Evolutionary conservation across 177 flowering plant species (phyloP).

Genomic region (Vitis hybrid): DNA sequence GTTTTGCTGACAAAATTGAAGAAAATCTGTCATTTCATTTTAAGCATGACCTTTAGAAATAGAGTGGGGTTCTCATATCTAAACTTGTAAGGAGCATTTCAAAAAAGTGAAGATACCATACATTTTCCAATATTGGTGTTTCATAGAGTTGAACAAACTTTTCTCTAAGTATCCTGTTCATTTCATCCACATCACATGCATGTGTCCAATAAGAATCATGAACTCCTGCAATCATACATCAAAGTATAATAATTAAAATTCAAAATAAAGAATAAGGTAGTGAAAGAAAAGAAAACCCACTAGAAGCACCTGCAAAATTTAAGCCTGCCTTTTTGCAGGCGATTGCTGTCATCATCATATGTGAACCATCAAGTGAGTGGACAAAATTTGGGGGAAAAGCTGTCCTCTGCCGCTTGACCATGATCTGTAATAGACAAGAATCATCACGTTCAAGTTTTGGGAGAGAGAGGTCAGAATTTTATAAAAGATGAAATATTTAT

Average conservation of each 20-base stretch:
- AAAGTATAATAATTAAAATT: neutral
- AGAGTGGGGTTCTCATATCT: neutral
- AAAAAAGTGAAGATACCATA: constrained; percentile 28
- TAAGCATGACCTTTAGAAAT: no score
- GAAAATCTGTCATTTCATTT: no score
- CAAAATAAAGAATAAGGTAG: neutral
- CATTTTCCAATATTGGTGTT: constrained; percentile 81
- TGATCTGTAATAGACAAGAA: constrained; percentile 45
- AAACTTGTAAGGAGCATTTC: neutral
- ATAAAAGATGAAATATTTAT: no score
- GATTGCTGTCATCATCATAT: constrained; percentile 99
- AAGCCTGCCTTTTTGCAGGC: constrained; percentile 91
- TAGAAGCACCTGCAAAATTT: constrained; percentile 72
- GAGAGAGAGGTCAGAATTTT: no score
- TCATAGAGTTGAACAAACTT: constrained; percentile 63
- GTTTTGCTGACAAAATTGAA: no score
- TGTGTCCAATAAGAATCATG: constrained; percentile 99
- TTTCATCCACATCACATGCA: constrained; percentile 89
- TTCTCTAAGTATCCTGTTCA: constrained; percentile 85
- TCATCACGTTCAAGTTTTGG: no score
- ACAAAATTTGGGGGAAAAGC: constrained; percentile 99
- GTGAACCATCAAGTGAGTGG: constrained; percentile 97
- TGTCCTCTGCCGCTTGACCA: constrained; percentile 86
- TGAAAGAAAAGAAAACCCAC: no score
- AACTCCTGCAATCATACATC: constrained; percentile 56